These are phyloP conservation scores for Cercospora brassicicola DNA, from an alignment of 2,329 filamentous ascomycete species.

Conservation along the genomic window DNA sequence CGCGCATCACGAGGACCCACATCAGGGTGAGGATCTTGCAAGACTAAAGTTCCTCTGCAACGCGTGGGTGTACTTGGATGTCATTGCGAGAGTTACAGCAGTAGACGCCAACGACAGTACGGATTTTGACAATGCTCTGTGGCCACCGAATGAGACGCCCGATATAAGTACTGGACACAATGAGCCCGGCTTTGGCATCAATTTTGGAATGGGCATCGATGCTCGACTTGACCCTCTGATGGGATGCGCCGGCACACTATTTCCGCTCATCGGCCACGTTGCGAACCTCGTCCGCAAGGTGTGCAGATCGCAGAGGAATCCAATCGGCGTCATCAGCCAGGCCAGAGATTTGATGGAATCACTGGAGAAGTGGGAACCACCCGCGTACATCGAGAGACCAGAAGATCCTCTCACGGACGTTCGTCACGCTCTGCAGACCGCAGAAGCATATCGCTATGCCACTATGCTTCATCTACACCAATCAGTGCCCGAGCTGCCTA, in stretches of 20 bases:
- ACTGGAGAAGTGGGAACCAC: conserved; percentile 63
- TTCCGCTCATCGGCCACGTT: conserved; percentile 66
- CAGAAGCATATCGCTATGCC: conserved; percentile 66
- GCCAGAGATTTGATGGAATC: conserved; percentile 62
- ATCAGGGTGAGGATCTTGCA: conserved; percentile 50
- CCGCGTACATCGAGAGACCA: conserved; percentile 58
- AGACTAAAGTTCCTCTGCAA: conserved; percentile 68
- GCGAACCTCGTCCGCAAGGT: conserved; percentile 66
- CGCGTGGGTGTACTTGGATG: conserved; percentile 72
- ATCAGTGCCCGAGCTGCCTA: conserved; percentile 67
- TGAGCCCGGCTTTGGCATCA: conserved; percentile 40
- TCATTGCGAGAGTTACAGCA: conserved; percentile 67
- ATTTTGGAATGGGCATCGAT: conserved; percentile 44
- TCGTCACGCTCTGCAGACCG: conserved; percentile 65
- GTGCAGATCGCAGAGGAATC: conserved; percentile 56
- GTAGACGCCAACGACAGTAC: conserved; percentile 58
- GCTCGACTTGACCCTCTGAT: conserved; percentile 68
- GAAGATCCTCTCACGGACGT: conserved; percentile 64
- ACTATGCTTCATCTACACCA: conserved; percentile 67
- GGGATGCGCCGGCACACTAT: conserved; percentile 67
- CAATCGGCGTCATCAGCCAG: conserved; percentile 60
- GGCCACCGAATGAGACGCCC: conserved; percentile 16
- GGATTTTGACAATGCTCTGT: conserved; percentile 53
- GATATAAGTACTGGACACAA: conserved; percentile 13
- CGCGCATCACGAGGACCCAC: conserved; percentile 46